phyloP scores from a whole-genome alignment of 2,329 filamentous ascomycete genomes.

The Gremmenia infestans region DNA sequence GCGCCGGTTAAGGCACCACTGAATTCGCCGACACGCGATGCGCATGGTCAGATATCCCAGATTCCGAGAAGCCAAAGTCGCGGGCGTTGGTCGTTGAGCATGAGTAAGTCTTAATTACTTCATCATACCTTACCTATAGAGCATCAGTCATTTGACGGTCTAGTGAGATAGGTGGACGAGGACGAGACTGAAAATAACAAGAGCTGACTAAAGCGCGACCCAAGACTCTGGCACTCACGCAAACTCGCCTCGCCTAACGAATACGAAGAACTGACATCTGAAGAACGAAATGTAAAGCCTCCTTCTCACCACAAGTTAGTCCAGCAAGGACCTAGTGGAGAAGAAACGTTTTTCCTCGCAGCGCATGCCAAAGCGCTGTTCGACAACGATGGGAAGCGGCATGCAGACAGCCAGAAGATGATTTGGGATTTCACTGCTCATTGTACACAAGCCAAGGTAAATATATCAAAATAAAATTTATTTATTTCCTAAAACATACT shows the following conservation, averaged over 20 bases:
- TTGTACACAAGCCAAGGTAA: slow-evolving; percentile 20
- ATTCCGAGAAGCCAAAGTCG: slow-evolving; percentile 26
- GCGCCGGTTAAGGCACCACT: slow-evolving; percentile 42
- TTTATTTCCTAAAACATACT: too few relatives aligned
- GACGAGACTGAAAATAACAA: slow-evolving; percentile 15
- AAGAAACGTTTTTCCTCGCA: slow-evolving; percentile 25
- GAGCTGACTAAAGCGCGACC: slow-evolving; percentile 21
- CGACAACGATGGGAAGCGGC: slow-evolving; percentile 3
- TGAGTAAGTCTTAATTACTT: not conserved
- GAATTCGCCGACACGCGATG: slow-evolving; percentile 48
- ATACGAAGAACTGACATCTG: slow-evolving; percentile 34
- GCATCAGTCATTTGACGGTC: too few relatives aligned
- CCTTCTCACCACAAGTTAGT: slow-evolving; percentile 26
- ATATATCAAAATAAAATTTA: not conserved
- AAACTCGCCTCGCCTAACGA: slow-evolving; percentile 44
- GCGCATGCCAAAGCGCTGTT: slow-evolving; percentile 26
- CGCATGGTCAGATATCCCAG: slow-evolving; percentile 42
- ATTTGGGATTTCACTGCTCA: slow-evolving; percentile 27
- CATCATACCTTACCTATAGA: slow-evolving; percentile 38
- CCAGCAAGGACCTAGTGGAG: slow-evolving; percentile 23
- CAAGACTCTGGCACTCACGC: slow-evolving; percentile 42
- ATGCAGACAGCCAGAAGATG: slow-evolving; percentile 26
- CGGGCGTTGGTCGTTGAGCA: not conserved
- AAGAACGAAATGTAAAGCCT: slow-evolving; percentile 24
- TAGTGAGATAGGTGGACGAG: too few relatives aligned